Base-by-base conservation (phyloP, 805 yeast species). In the Cyberlindnera lachancei region DNA sequence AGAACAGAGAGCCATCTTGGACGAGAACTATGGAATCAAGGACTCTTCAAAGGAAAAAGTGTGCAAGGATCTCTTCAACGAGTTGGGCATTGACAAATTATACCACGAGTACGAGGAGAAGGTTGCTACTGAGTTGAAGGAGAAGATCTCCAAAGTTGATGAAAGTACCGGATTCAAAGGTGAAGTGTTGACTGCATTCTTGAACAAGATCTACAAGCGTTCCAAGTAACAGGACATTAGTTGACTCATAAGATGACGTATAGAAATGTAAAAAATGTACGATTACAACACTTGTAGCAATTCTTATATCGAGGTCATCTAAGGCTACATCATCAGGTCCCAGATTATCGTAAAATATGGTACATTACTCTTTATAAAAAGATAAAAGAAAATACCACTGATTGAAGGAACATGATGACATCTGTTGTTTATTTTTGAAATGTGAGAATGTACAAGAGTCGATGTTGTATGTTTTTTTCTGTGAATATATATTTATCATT, bases 141-240 rank as follows among this genome's bases (percentile, higher is more conserved):
- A 56, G 24, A 68, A 74, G 55, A 92, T 92, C 43, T 70, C 70
- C n/a, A 49, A 68, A 18, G 61, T 83, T 37, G 97, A 92, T 54
- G 97, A 90, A 63, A 66, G 82, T 15, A 76, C 94, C 53, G 98
- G 98, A n/a, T 83, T 92, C 63, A 90, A 85, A 63, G 74, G 72
- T 44, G 81, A 78, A 27, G 96, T 86, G n/a, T 68, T 92, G 47
- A 71, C 84, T 18, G 76, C 76, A 5, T 92, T 92, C 68, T 73
- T 92, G 52, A 70, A 75, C 58, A 92, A 92, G 65, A 83, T 92
- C 50, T 92, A 92, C 77, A 88, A 87, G 68, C 83, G 99, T 60
- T 73, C 79, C 42, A 92, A 90, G 66, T 90, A 74, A 33, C n/a
- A n/a, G n/a, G n/a, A n/a, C n/a, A 25, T 27, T 26, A 10, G 15